Evolutionary conservation across 1,284 basidiomycete genomes (phyloP), one percentile per base, ranked within the genome.

Genomic region (Coriolopsis trogii): DNA sequence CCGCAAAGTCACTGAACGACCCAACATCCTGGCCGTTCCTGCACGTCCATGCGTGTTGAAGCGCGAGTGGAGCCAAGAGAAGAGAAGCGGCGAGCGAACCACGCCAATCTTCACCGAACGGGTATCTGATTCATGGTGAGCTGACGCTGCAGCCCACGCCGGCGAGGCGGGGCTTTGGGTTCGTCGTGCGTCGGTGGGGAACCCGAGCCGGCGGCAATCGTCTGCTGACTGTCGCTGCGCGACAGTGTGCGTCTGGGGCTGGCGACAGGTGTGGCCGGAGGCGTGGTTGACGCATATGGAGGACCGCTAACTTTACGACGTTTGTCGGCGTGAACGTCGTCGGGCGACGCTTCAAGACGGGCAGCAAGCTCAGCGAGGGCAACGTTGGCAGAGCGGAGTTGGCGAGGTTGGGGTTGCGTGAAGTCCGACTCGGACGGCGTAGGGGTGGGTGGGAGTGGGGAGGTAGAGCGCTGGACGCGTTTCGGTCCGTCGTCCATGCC

Each of bases 401-500:
- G 10, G 29, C 10, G 29, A 12, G 29, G 29, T n/a, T 10, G 29
- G 31, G 33, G 24, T 8, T 39, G 36, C 8, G 46, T n/a, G 18
- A 30, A 6, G n/a, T 31, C n/a, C 20, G 9, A 21, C 10, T 13
- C 28, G 10, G 13, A 29, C n/a, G 26, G 8, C 20, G 12, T 18
- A 50, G 13, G 16, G 13, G 12, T 28, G 25, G 33, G 16, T 18
- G 20, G 42, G 23, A 1, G 46, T 31, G 18, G 28, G n/a, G 43
- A 34, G 3, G 13, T 21, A 31, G 26, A 21, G 34, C 18, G 18
- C 29, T 39, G 25, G 13, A 41, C 23, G 42, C 51, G 48, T 18
- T 25, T 4, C 3, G 55, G 52, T 3, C 61, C 66, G 23, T 62
- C 58, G 55, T 62, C 61, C 61, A 63, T 65, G 42, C 54, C 64